Base-by-base conservation (phyloP, 2,329 filamentous ascomycete genomes). In the Golovinomyces cichoracearum region DNA sequence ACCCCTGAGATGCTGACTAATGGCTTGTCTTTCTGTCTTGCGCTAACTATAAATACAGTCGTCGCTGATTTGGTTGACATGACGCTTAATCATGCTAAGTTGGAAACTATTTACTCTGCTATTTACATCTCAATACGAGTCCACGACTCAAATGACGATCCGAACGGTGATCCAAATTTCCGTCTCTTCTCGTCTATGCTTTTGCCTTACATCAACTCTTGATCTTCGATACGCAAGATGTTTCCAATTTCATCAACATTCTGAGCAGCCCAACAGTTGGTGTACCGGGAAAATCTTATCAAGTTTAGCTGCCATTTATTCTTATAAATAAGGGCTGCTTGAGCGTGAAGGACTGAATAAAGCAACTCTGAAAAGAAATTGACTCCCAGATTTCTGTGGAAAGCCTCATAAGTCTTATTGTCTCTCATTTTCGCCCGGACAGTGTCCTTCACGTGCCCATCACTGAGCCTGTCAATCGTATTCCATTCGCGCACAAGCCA, bases 201-300 rank as follows among this genome's bases (percentile, higher is more conserved):
- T 4, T 29, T 10, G 25, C 22, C 21, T 42, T 22, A 13, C 9
- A 45, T 31, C n/a, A 45, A 13, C n/a, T 27, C 25, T 45, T 45
- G 42, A 45, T 45, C 42, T 29, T 19, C 25, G 1, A 45, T 45
- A 23, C 29, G 19, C 9, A 45, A 29, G 12, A 45, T 26, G 4
- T 45, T 27, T 15, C 42, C 42, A 19, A 29, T 45, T 31, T 45
- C 42, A 21, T 45, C 42, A 4, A 17, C n/a, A 29, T 45, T 26
- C 17, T 45, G 42, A 29, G 42, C 42, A 29, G 42, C 42, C 42
- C 42, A 45, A 45, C 42, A 45, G 42, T 27, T 45, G 12, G 42
- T 45, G 15, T 13, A n/a, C 42, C 42, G 31, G 2, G 42, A 19
- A 45, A 45, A 45, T n/a, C 25, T 29, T 7, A 45, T 45, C 26